Base-by-base conservation (phyloP, 768 basidiomycete species). In the Cystofilobasidium ferigula region DNA sequence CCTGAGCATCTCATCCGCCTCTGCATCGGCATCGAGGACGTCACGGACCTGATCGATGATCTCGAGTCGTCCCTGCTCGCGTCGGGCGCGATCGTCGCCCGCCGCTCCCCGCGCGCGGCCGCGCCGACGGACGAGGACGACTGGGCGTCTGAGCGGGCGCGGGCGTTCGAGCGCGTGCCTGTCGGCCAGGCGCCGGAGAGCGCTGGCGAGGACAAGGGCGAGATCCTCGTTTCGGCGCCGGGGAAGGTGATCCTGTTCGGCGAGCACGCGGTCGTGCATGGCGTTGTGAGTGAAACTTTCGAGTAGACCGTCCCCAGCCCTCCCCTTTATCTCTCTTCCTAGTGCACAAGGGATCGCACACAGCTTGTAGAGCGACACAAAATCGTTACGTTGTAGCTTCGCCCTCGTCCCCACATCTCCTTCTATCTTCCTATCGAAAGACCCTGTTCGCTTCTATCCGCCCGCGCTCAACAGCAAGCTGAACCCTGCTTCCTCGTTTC, bases 1-100 rank as follows among this genome's bases (percentile, higher is more conserved):
- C 95, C 95, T n/a, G 95, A 99, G 76, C 89, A 99, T 76, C 83
- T 99, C 59, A 98, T 99, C 71, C 88, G 95, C 54, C 82, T 99
- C 53, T 99, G 95, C 72, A 93, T 98, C 70, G 95, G 95, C 62
- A 98, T 99, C 69, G 95, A 99, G 77, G 95, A 99, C 76, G 81
- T 89, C 0, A 80, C 83, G 35, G 95, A 99, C 78, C 81, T 99
- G 48, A 79, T 98, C 43, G 93, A 95, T 74, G 95, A 99, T 76
- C 84, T 99, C 28, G 91, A 97, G 74, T 84, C 86, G 69, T 90
- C 95, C 0, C 82, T 99, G 57, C 80, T 98, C 58, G 86, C 91
- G 61, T 89, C 93, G 0, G 92, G 93, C 34, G 93, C 93, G 24
- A 87, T 97, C 69, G 43, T 56, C 38, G 40, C 61, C 60, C 62